These are phyloP conservation scores for Tephrocybe sp. DNA, from an alignment of 768 basidiomycete genomes.

Conservation along the genomic window DNA sequence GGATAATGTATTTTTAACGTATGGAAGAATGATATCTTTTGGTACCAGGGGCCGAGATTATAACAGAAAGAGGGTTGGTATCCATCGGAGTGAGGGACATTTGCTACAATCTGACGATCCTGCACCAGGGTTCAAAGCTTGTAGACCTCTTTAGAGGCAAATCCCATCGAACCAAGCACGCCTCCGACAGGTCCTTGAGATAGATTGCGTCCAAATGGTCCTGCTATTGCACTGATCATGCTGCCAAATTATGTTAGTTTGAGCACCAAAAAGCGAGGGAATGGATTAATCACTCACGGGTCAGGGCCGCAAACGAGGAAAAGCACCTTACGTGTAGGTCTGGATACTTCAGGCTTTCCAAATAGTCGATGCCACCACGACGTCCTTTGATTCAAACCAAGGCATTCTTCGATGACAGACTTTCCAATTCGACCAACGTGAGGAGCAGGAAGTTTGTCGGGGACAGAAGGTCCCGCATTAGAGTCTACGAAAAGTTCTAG, in stretches of 20 bases:
- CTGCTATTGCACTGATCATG: constrained; percentile 75
- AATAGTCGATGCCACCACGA: constrained; percentile 40
- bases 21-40: constrained; percentile 5
- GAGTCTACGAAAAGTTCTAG: constrained; percentile 67
- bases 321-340: constrained; percentile 41
- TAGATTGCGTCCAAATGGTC: constrained; percentile 73
- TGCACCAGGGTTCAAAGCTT: constrained; percentile 55
- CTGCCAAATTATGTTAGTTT: constrained; percentile 34
- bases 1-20: constrained; percentile 13
- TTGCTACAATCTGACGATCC: background rate
- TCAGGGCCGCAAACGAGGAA: constrained; percentile 88
- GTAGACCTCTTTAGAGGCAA: constrained; percentile 61
- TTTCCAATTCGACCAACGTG: constrained; percentile 57
- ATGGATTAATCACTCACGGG: constrained; percentile 54
- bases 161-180: constrained; percentile 63
- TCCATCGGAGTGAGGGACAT: too few species aligned
- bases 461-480: constrained; percentile 24
- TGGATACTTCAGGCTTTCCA: constrained; percentile 16
- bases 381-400: constrained; percentile 25
- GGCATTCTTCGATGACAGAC: constrained; percentile 41
- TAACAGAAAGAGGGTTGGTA: too few species aligned
- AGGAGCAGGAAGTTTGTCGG: constrained; percentile 25
- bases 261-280: background rate
- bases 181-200: constrained; percentile 77
- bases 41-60: background rate